Evolutionary conservation across 495 filamentous ascomycete species (phyloP).

Genomic region (Xylaria cubensis): DNA sequence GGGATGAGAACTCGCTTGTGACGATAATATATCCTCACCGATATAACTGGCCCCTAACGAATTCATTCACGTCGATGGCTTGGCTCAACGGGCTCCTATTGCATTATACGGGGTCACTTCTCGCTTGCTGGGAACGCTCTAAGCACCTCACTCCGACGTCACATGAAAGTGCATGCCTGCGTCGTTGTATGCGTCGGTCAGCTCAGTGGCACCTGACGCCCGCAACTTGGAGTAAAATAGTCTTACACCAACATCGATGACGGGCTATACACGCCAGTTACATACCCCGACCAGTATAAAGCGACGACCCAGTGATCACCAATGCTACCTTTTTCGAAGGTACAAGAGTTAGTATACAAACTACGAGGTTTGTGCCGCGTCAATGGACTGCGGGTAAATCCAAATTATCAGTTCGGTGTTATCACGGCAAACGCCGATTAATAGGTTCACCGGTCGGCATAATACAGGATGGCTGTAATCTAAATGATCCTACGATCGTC

Average conservation of each 20-base stretch:
- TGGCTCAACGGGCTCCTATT: not conserved
- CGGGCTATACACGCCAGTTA: not conserved
- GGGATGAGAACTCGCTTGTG: conserved; percentile 20
- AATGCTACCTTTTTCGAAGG: not conserved
- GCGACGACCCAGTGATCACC: not conserved
- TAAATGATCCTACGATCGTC: not conserved
- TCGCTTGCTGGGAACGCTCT: not conserved
- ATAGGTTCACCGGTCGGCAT: not conserved
- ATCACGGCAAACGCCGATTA: not conserved
- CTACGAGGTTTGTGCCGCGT: not conserved
- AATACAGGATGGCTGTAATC: not conserved
- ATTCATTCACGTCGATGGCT: not conserved
- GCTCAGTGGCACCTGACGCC: not conserved
- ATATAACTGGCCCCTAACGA: not conserved
- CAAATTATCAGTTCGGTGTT: not conserved
- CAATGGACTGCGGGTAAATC: not conserved
- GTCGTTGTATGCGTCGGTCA: not conserved
- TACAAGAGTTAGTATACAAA: not conserved
- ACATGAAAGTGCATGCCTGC: not conserved
- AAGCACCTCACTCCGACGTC: not conserved
- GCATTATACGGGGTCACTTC: not conserved
- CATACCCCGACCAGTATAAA: not conserved
- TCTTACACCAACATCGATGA: not conserved
- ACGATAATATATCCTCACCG: not conserved
- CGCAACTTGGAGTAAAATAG: not conserved